Conservation (phyloP, 1,284 basidiomycete genomes). For the Moniliophthora roreri region DNA sequence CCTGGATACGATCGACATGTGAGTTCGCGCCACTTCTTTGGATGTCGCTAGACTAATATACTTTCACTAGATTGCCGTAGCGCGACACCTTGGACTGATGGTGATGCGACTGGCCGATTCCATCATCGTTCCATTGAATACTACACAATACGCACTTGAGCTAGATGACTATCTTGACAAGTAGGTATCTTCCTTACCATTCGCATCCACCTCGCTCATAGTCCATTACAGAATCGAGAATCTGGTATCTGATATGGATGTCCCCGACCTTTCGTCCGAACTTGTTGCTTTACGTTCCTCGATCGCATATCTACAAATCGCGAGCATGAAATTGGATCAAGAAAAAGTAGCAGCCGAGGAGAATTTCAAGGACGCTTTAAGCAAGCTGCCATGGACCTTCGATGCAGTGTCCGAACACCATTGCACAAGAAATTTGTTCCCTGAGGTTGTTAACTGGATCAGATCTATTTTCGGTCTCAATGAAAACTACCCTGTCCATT, state of each 20-base stretch:
- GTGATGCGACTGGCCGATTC: slow-evolving; percentile 62
- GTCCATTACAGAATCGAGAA: neutral
- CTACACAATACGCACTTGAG: slow-evolving; percentile 65
- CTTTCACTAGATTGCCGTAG: slow-evolving; percentile 52
- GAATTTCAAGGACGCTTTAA: slow-evolving; percentile 35
- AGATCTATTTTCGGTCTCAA: too few species aligned
- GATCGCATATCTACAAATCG: slow-evolving; percentile 49
- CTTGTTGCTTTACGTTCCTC: slow-evolving; percentile 15
- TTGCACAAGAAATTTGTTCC: too few species aligned
- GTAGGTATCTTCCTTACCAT: slow-evolving; percentile 29
- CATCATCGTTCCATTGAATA: slow-evolving; percentile 69
- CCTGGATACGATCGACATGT: slow-evolving; percentile 71
- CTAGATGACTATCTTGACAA: slow-evolving; percentile 48
- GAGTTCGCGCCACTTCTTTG: slow-evolving; percentile 18
- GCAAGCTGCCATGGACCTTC: slow-evolving; percentile 19
- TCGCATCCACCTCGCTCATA: neutral
- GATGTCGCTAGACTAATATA: slow-evolving; percentile 2
- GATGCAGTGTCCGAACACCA: too few species aligned
- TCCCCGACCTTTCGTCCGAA: slow-evolving; percentile 23
- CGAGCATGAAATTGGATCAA: slow-evolving; percentile 55
- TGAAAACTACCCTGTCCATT: too few species aligned
- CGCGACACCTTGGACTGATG: slow-evolving; percentile 66
- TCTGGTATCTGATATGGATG: slow-evolving; percentile 14
- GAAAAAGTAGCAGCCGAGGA: slow-evolving; percentile 49
- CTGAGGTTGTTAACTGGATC: too few species aligned